These are phyloP conservation scores for Aspergillus arachidicola DNA, from an alignment of 2,329 filamentous ascomycete genomes.

Conservation along the genomic window DNA sequence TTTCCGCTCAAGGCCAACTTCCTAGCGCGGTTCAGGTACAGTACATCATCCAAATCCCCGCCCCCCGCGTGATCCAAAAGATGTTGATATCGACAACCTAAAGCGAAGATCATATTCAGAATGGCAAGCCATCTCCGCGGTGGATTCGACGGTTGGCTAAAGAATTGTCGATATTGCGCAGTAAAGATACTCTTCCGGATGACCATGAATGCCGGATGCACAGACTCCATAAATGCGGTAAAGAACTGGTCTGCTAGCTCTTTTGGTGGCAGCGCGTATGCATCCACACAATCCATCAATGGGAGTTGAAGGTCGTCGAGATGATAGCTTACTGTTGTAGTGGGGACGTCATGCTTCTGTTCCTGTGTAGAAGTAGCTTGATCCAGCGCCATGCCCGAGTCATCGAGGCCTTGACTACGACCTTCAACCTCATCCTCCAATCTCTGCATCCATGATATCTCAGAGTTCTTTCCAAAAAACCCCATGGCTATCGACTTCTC, in stretches of 20 bases:
- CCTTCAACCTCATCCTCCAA: conserved; percentile 34
- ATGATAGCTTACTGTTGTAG: conserved; percentile 39
- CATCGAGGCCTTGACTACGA: conserved; percentile 15
- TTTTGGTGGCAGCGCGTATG: conserved; percentile 39
- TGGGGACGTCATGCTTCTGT: conserved; percentile 20
- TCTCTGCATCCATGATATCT: conserved; percentile 46
- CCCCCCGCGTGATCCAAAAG: conserved; percentile 27
- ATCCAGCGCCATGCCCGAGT: background rate
- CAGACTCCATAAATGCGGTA: conserved; percentile 40
- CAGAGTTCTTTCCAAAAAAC: conserved; percentile 49
- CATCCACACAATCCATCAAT: conserved; percentile 36
- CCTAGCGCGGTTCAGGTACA: conserved; percentile 45
- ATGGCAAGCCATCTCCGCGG: conserved; percentile 44
- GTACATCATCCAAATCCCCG: conserved; percentile 36
- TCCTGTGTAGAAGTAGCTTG: background rate
- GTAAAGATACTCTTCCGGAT: conserved; percentile 41
- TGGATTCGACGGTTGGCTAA: conserved; percentile 26
- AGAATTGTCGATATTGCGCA: conserved; percentile 42
- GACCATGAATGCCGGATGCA: conserved; percentile 46
- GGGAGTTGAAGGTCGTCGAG: conserved; percentile 43
- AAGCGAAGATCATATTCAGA: conserved; percentile 51
- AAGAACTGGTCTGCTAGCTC: conserved; percentile 42
- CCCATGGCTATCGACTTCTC: conserved; percentile 40
- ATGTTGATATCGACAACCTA: conserved; percentile 44
- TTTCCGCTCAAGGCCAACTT: conserved; percentile 39